phyloP scores from a whole-genome alignment of 169 alveolate species.

The Ichthyophthirius multifiliis region DNA sequence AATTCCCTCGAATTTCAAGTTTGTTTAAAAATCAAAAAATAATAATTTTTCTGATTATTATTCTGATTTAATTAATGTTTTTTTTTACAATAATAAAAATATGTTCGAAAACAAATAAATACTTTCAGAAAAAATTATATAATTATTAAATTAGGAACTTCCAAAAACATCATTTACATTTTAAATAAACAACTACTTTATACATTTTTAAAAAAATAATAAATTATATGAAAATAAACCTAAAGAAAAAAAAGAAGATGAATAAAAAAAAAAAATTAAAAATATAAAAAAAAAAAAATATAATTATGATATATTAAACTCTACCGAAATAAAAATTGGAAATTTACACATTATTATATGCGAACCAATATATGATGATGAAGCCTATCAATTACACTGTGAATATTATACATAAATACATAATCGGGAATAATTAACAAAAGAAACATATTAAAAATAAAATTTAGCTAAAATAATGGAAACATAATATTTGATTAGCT shows the following conservation, averaged over 20 bases:
- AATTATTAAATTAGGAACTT: too few species aligned
- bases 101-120: too few species aligned
- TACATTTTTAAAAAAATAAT: too few species aligned
- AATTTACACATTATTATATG: neutral
- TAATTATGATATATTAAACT: neutral
- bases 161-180: too few species aligned
- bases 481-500: neutral
- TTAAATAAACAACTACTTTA: too few species aligned
- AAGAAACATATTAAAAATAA: neutral
- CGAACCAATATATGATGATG: neutral
- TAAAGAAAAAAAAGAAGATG: neutral
- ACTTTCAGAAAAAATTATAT: too few species aligned
- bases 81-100: too few species aligned
- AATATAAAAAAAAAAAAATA: neutral
- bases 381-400: neutral
- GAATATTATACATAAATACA: neutral
- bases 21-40: neutral
- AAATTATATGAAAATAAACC: too few species aligned
- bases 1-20: neutral
- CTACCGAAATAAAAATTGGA: neutral
- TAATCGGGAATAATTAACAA: neutral
- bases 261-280: neutral
- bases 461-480: neutral
- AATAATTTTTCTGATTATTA: too few species aligned
- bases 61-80: too few species aligned